These are phyloP conservation scores for Solanum appendiculatum DNA, from an alignment of 257 asterid genomes.

Conservation along the genomic window DNA sequence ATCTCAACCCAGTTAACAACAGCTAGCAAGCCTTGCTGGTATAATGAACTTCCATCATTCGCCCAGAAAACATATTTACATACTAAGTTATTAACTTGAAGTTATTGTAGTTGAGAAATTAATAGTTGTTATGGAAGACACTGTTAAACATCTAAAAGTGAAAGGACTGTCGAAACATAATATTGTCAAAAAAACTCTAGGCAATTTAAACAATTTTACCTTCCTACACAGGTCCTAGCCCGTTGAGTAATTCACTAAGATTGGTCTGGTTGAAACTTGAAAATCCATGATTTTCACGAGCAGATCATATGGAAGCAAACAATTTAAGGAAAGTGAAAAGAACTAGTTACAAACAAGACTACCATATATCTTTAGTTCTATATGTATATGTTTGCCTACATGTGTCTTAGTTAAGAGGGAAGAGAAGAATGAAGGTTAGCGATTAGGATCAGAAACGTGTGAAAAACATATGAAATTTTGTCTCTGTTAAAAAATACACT, in stretches of 20 bases:
- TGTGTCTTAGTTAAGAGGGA: not conserved
- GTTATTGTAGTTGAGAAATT: not conserved
- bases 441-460: not conserved
- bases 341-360: not conserved
- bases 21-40: not conserved
- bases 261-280: not conserved
- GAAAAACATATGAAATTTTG: not conserved
- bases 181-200: not conserved
- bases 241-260: not conserved
- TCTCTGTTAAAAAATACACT: not conserved
- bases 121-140: not conserved
- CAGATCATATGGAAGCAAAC: not conserved
- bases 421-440: not conserved
- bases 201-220: not conserved
- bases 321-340: not conserved
- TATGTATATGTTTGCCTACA: not conserved
- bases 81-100: not conserved
- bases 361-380: not conserved
- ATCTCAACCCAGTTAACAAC: not conserved
- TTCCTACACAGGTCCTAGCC: not conserved
- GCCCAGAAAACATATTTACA: not conserved
- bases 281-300: not conserved
- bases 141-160: not conserved
- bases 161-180: not conserved
- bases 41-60: not conserved